A percentile compares a stretch with the other conserved stretches of the same genome.
These are phyloP conservation scores for Saccharomycopsis malanga DNA, from an alignment of 805 yeast genomes.

Conservation along the genomic window DNA sequence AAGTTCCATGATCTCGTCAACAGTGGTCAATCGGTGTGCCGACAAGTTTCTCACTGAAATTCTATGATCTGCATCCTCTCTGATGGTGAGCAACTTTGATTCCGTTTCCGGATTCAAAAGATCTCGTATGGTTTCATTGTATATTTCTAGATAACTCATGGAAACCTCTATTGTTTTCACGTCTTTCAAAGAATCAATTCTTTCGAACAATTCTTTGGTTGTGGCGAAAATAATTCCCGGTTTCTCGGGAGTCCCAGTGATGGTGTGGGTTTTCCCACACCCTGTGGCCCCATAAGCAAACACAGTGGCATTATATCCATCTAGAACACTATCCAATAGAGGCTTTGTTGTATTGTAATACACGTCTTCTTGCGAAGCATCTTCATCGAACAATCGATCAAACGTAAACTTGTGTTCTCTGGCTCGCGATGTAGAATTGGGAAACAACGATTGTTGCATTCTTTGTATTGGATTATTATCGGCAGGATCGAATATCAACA, in stretches of 20 bases:
- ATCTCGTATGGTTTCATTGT: conserved; percentile 84
- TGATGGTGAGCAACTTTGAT: conserved; percentile 44
- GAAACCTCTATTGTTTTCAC: conserved; percentile 52
- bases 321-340: conserved; percentile 63
- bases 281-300: conserved; percentile 98
- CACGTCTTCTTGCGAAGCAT: conserved; percentile 58
- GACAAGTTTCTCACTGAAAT: conserved; percentile 70
- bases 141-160: conserved; percentile 76
- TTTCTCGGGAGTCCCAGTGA: conserved; percentile 60
- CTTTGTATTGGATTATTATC: conserved; percentile 53
- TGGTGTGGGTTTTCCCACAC: conserved; percentile 94
- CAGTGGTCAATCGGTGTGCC: conserved; percentile 50
- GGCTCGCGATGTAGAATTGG: conserved; percentile 39
- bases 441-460: conserved; percentile 39
- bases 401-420: conserved; percentile 77
- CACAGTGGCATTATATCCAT: conserved; percentile 84
- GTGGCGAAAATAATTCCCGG: conserved; percentile 81
- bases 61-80: conserved; percentile 63
- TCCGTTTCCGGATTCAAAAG: conserved; percentile 51
- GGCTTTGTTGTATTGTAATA: conserved; percentile 63
- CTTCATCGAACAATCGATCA: conserved; percentile 68
- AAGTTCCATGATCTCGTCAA: conserved; percentile 73
- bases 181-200: conserved; percentile 50
- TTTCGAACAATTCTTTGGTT: conserved; percentile 63
- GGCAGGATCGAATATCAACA: conserved; percentile 84